Evolutionary conservation across 192 early-diverging fungal species (phyloP).

Genomic region (Gaertneriomyces sp.): DNA sequence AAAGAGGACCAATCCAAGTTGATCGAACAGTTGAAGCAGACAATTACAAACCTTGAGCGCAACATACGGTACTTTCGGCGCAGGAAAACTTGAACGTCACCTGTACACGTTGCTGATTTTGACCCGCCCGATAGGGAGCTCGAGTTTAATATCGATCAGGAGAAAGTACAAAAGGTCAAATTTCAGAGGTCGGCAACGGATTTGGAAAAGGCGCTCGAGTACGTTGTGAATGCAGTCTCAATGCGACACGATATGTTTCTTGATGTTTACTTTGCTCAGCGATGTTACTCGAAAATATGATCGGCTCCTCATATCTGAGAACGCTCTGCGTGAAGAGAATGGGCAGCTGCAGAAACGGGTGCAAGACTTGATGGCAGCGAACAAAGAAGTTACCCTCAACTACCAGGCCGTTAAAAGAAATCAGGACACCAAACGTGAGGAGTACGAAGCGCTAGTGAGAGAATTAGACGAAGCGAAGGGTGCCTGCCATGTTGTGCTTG

Average conservation of each 20-base stretch:
- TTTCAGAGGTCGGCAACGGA: constrained; percentile 33
- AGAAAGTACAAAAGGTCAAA: constrained; percentile 41
- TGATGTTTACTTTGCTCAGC: constrained; percentile 14
- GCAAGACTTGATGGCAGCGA: constrained; percentile 53
- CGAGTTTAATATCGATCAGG: constrained; percentile 49
- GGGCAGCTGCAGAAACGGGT: constrained; percentile 47
- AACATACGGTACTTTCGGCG: constrained; percentile 31
- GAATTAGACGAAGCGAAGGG: constrained; percentile 59
- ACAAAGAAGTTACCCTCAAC: constrained; percentile 50
- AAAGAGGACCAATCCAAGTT: constrained; percentile 28
- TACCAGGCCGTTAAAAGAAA: constrained; percentile 58
- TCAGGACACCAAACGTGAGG: constrained; percentile 49
- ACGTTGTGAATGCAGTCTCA: background rate
- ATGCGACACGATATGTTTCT: background rate
- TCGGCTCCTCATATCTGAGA: constrained; percentile 34
- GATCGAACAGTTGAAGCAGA: constrained; percentile 35
- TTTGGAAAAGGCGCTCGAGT: constrained; percentile 40
- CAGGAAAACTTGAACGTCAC: background rate
- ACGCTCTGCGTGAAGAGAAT: constrained; percentile 48
- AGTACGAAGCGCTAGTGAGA: constrained; percentile 46
- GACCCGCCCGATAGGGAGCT: constrained; percentile 27
- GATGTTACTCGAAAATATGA: constrained; percentile 43
- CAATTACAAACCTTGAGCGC: constrained; percentile 25
- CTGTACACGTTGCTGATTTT: background rate
- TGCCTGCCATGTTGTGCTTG: constrained; percentile 52